phyloP scores from a whole-genome alignment of 2,329 filamentous ascomycete species.

The Fusarium sp. region DNA sequence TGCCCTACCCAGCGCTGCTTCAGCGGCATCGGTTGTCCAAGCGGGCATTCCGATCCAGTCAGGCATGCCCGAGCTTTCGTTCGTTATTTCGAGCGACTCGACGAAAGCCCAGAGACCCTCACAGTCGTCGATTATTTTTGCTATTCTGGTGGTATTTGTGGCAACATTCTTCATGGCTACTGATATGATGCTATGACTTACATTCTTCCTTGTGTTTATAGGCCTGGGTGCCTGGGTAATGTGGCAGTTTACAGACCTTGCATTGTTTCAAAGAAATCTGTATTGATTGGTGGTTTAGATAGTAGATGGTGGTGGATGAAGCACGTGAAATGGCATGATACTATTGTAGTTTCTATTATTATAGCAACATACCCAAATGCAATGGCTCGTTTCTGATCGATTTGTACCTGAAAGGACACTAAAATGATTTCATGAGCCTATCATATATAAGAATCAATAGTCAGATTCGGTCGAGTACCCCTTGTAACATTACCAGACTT shows the following conservation, averaged over 20 bases:
- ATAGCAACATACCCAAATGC: constrained; percentile 2
- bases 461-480: not conserved
- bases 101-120: not conserved
- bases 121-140: not conserved
- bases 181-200: not conserved
- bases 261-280: constrained; percentile 15
- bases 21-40: not conserved
- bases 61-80: not conserved
- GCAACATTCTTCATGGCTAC: not conserved
- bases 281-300: constrained; percentile 33
- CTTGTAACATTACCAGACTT: not conserved
- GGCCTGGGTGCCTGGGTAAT: not conserved
- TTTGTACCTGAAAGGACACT: not conserved
- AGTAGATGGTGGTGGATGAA: constrained; percentile 25
- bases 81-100: constrained; percentile 7
- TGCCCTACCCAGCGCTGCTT: not conserved
- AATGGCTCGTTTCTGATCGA: not conserved
- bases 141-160: not conserved
- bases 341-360: constrained; percentile 33
- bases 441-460: not conserved
- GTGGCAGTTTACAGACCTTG: not conserved
- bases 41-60: not conserved
- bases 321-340: constrained; percentile 24
- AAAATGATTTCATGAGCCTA: accelerated
- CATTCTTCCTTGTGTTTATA: not conserved